Evolutionary conservation across 495 filamentous ascomycete genomes (phyloP).

Genomic region (Astrothelium subdiscretum): DNA sequence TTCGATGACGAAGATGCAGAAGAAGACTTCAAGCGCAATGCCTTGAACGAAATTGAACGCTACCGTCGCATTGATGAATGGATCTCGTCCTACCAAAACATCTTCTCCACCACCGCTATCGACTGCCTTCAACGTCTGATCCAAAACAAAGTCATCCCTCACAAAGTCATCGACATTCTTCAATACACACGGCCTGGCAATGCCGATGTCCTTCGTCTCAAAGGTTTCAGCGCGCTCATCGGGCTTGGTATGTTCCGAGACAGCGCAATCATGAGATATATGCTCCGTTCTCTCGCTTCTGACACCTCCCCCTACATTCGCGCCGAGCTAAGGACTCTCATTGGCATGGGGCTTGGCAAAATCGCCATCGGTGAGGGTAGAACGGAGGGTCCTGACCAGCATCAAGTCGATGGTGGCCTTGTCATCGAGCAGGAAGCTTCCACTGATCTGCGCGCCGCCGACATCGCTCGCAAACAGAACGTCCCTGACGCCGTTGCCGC

Average conservation of each 20-base stretch:
- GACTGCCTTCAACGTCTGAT: conserved; percentile 65
- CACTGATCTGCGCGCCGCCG: conserved; percentile 54
- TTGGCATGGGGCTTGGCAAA: conserved; percentile 62
- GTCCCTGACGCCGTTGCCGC: conserved; percentile 64
- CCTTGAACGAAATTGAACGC: conserved; percentile 76
- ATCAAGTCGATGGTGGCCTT: conserved; percentile 40
- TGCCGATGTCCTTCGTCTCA: conserved; percentile 65
- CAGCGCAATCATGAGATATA: conserved; percentile 50
- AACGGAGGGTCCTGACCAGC: conserved; percentile 13
- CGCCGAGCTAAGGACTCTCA: conserved; percentile 49
- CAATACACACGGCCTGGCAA: conserved; percentile 71
- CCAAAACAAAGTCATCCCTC: conserved; percentile 53
- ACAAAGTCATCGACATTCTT: conserved; percentile 56
- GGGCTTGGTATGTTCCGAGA: conserved; percentile 61
- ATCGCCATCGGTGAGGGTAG: conserved; percentile 63
- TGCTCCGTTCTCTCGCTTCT: conserved; percentile 57
- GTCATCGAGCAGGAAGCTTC: conserved; percentile 69
- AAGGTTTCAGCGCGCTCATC: conserved; percentile 70
- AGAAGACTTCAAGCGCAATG: conserved; percentile 50
- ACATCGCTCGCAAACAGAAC: conserved; percentile 60
- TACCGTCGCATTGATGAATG: conserved; percentile 90
- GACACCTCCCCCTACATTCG: conserved; percentile 78
- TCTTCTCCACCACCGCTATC: conserved; percentile 72
- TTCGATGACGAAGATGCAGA: conserved; percentile 47
- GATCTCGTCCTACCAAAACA: conserved; percentile 81